Base-by-base conservation (phyloP, 495 filamentous ascomycete genomes). In the Penicillium paradoxum region DNA sequence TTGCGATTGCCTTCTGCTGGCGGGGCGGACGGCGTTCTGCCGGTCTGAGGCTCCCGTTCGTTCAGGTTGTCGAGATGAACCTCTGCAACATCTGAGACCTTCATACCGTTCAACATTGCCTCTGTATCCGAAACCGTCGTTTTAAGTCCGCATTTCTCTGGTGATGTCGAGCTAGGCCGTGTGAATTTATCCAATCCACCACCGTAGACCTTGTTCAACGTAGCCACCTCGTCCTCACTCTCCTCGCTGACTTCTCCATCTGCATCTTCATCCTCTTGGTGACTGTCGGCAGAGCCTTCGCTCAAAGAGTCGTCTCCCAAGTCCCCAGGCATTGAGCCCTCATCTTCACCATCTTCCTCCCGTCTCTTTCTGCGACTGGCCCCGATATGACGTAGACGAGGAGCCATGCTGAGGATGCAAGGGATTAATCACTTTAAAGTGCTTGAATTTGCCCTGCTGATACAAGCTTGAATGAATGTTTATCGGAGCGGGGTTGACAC, bases 91-190 rank as follows among this genome's bases (percentile, higher is more conserved):
- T 84, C 81, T 24, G 80, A 78, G 38, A 93, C 73, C 51, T 79
- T 85, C 48, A 97, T 65, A 25, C 89, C 86, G 56, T 90, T 91
- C 73, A 96, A 73, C 91, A 96, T 95, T 54, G 86, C 80, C 56
- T 91, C 86, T 18, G 90, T 93, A 67, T 96, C 93, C 34, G 81
- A 76, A 19, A 79, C 69, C 3, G 75, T 63, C 40, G 65, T 53
- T 15, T 68, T 61, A 13, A 66, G 55, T 13, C 38, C 56, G 37
- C 55, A 63, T 48, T 75, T 74, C 6, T 44, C 40, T 0, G 65
- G 63, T 11, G 66, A 65, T 43, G 56, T 19, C 33, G 68, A 65
- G 50, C 55, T 67, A 33, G 50, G 58, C 21, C 58, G 62, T 32
- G 39, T 51, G n/a, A 39, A 43, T 39, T 55, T 58, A 29, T 75